Evolutionary conservation across 352 stramenopile genomes (phyloP).

Genomic region (Globisporangium rhizosaccharum): DNA sequence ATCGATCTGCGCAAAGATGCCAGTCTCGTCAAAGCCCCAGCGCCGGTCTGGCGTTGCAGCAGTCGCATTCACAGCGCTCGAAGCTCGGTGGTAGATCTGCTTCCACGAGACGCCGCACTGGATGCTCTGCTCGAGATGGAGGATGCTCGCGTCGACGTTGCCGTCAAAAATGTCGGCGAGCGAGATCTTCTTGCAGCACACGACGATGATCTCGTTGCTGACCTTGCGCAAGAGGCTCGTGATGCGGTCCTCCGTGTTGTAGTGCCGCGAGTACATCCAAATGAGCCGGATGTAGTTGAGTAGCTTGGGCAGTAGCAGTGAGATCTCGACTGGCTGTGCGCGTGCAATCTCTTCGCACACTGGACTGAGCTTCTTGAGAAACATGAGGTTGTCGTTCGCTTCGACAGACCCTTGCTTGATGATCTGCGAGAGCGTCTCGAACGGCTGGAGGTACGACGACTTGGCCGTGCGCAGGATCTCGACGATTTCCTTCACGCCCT

Average conservation of each 20-base stretch:
- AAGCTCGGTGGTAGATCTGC: constrained; percentile 72
- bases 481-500: constrained; percentile 89
- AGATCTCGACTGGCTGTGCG: constrained; percentile 87
- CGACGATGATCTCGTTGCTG: constrained; percentile 92
- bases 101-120: constrained; percentile 92
- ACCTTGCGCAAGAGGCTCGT: constrained; percentile 92
- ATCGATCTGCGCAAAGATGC: constrained; percentile 95
- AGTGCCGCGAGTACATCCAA: constrained; percentile 90
- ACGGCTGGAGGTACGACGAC: constrained; percentile 91
- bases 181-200: constrained; percentile 87
- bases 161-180: constrained; percentile 90
- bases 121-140: constrained; percentile 89
- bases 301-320: constrained; percentile 87
- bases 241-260: constrained; percentile 93
- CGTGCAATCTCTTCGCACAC: constrained; percentile 87
- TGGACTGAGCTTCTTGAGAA: constrained; percentile 89
- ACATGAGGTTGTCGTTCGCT: constrained; percentile 93
- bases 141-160: constrained; percentile 88
- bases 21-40: constrained; percentile 93
- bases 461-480: constrained; percentile 85
- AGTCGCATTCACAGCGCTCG: constrained; percentile 53
- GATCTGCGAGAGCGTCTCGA: constrained; percentile 89
- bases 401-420: constrained; percentile 90
- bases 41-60: constrained; percentile 39
- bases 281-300: constrained; percentile 94